Percentiles rank a stretch among this genome's conserved stretches.
Evolutionary conservation across 352 stramenopile genomes (phyloP).

Genomic region (Peronospora tabacina): DNA sequence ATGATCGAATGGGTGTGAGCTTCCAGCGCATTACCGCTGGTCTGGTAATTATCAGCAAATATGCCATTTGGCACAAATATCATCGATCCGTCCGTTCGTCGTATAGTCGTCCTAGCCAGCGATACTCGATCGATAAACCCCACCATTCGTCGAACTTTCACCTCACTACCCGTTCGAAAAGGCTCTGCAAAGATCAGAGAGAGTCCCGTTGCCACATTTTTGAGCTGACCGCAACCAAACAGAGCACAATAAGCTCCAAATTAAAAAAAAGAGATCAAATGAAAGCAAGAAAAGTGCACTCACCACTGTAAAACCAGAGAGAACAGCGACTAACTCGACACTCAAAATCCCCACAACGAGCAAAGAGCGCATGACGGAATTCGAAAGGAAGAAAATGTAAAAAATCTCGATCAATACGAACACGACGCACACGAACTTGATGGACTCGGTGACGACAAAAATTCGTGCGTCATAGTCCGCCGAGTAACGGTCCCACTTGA

Average conservation of each 20-base stretch:
- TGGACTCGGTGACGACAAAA: slow-evolving; percentile 71
- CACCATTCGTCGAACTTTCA: slow-evolving; percentile 37
- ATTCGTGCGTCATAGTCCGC: slow-evolving; percentile 67
- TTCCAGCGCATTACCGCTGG: slow-evolving; percentile 47
- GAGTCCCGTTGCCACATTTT: slow-evolving; percentile 72
- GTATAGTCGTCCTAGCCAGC: slow-evolving; percentile 64
- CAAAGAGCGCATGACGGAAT: slow-evolving; percentile 50
- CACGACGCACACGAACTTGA: slow-evolving; percentile 70
- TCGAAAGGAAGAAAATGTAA: slow-evolving; percentile 75
- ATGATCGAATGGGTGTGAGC: slow-evolving; percentile 44
- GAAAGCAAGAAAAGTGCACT: background rate
- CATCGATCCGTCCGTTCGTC: slow-evolving; percentile 48
- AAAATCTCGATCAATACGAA: slow-evolving; percentile 77
- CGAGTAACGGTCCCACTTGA: slow-evolving; percentile 64
- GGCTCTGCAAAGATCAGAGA: slow-evolving; percentile 83
- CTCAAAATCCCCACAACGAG: slow-evolving; percentile 60
- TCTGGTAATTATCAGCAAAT: slow-evolving; percentile 67
- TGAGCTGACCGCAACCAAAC: slow-evolving; percentile 35
- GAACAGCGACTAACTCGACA: slow-evolving; percentile 51
- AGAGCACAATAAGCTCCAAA: background rate
- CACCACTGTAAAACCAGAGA: slow-evolving; percentile 65
- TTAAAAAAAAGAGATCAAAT: background rate
- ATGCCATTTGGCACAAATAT: slow-evolving; percentile 79
- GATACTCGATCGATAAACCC: slow-evolving; percentile 75
- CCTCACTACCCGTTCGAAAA: slow-evolving; percentile 62